Evolutionary conservation across 2,329 filamentous ascomycete species (phyloP).

Genomic region (Cadophora sp.): DNA sequence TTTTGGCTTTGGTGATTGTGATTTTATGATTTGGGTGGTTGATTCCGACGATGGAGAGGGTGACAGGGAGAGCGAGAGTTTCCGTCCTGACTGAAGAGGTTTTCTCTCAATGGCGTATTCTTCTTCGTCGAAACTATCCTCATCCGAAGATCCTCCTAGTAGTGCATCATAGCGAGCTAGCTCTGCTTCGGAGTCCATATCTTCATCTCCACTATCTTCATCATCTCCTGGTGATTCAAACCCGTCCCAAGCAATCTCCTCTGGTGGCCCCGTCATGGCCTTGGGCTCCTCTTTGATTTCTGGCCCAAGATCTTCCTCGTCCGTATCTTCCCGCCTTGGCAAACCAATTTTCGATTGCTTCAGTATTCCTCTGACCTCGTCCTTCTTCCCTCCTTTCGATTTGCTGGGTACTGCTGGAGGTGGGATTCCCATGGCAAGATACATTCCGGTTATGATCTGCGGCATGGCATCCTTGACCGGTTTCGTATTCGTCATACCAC

Average conservation of each 20-base stretch:
- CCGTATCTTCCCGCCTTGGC: constrained; percentile 19
- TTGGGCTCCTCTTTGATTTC: constrained; percentile 16
- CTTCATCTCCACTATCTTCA: constrained; percentile 32
- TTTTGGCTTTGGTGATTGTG: constrained; percentile 29
- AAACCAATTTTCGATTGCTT: constrained; percentile 21
- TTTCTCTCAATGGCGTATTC: constrained; percentile 31
- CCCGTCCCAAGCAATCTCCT: constrained; percentile 31
- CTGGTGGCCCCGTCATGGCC: not conserved
- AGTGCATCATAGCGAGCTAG: constrained; percentile 42
- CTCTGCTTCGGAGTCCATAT: constrained; percentile 37
- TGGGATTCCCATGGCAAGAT: constrained; percentile 42
- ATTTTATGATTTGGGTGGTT: constrained; percentile 21
- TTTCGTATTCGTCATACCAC: constrained; percentile 60
- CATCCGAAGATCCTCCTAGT: constrained; percentile 43
- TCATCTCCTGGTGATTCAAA: constrained; percentile 28
- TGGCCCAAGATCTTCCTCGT: constrained; percentile 18
- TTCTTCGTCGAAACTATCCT: constrained; percentile 42
- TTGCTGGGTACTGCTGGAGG: constrained; percentile 29
- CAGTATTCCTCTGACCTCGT: constrained; percentile 27
- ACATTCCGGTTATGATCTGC: constrained; percentile 44
- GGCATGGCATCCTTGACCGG: constrained; percentile 57
- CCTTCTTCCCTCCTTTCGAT: constrained; percentile 33
- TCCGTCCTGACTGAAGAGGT: constrained; percentile 17
- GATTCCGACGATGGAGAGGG: constrained; percentile 19
- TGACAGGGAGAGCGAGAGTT: constrained; percentile 34